These are phyloP conservation scores for Sonneratia caseolaris DNA, from an alignment of 345 rosid genomes.

Conservation along the genomic window DNA sequence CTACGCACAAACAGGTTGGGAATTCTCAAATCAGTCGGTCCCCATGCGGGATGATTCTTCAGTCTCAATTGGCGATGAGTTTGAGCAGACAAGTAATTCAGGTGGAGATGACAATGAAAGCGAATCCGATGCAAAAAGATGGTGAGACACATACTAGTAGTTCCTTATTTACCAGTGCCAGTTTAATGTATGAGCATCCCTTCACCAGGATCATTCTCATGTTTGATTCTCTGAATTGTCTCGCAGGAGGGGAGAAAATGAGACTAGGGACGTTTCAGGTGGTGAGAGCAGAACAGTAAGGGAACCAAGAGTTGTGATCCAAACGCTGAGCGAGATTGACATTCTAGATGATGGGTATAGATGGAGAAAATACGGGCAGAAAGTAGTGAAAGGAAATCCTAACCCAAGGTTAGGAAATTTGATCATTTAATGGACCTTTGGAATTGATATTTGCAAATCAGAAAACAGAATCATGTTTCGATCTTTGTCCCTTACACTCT, in stretches of 20 bases:
- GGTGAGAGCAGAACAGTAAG: slow-evolving; percentile 66
- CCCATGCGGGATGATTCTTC: slow-evolving; percentile 57
- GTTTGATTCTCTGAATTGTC: not conserved
- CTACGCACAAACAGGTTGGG: slow-evolving; percentile 25
- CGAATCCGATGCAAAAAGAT: slow-evolving; percentile 70
- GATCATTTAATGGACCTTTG: no score
- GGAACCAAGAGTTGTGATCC: slow-evolving; percentile 89
- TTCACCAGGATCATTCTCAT: not conserved
- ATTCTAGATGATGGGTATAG: slow-evolving; percentile 97
- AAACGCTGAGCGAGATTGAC: slow-evolving; percentile 91
- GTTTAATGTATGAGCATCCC: not conserved
- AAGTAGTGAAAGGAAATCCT: slow-evolving; percentile 94
- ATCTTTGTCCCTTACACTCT: not conserved
- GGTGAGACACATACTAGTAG: slow-evolving; percentile 23
- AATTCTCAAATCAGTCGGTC: slow-evolving; percentile 27
- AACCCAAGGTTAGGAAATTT: slow-evolving; percentile 64
- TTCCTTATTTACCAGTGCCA: not conserved
- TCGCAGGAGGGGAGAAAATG: slow-evolving; percentile 70
- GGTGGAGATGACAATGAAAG: slow-evolving; percentile 54
- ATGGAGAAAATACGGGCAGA: slow-evolving; percentile 98
- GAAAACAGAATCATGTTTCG: no score
- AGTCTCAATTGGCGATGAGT: slow-evolving; percentile 57
- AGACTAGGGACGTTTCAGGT: slow-evolving; percentile 41
- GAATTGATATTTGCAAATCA: not conserved
- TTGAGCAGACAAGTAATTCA: slow-evolving; percentile 45